Evolutionary conservation across 768 basidiomycete genomes (phyloP), one percentile per base, ranked within the genome.

Genomic region (Asterophora parasitica): DNA sequence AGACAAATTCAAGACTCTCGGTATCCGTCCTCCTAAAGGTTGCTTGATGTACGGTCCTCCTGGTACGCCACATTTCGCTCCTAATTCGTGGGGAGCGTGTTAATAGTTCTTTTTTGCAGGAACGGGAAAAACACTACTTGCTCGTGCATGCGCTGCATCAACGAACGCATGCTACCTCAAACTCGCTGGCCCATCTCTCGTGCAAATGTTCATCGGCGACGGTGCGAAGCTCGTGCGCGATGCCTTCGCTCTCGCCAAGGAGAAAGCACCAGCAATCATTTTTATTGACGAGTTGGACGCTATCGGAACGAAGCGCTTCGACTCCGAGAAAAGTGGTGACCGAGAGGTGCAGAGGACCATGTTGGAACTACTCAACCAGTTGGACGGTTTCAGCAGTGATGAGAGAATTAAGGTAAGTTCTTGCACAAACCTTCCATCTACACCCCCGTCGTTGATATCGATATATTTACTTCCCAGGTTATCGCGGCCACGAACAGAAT

Each of bases 131-230:
- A 99, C 96, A 2, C 78, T 99, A 6, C 81, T 99, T 44, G 96
- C 96, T 31, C 84, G 96, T 65, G 96, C 96, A 35, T 98, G 96
- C 67, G 96, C 96, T 4, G 94, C 94, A 1, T 93, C 95, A 58
- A 97, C 96, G 38, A 89, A 95, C 55, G 96, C 96, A 7, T 98
- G 95, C 66, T 99, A 95, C 65, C 79, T 99, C 55, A 98, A 99
- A 67, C 81, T 99, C 20, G 96, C 96, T 30, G 96, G 92, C 15
- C 95, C 96, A 19, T 94, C 94, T 42, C 79, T 99, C 44, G 96
- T 99, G 10, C 96, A 99, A 69, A 99, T 98, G 96, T 99, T 95
- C 67, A 99, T 99, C 57, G 96, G 96, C 68, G 96, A 98, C 65
- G 96, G 96, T 61, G 96, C 96, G 46, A 98, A 97, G 67, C 82